Conservation (phyloP, 345 rosid genomes). For the Adansonia digitata region DNA sequence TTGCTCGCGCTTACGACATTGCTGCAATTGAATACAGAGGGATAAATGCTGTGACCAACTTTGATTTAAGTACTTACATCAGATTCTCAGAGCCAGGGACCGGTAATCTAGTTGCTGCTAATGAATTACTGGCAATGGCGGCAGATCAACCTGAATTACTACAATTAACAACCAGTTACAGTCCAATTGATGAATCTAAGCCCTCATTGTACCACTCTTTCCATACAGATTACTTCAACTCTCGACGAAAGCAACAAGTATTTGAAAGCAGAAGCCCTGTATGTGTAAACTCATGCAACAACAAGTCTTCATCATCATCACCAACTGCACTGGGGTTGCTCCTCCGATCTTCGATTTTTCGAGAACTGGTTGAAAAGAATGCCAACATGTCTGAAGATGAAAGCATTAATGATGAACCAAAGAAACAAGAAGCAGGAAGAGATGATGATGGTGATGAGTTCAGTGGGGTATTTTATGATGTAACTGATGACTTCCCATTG, state of each 20-base stretch:
- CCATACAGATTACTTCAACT: conserved; percentile 19
- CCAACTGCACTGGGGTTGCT: conserved; percentile 56
- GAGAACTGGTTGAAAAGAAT: conserved; percentile 54
- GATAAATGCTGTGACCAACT: conserved; percentile 46
- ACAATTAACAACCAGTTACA: conserved; percentile 12
- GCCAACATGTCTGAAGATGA: conserved; percentile 26
- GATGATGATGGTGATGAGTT: conserved; percentile 28
- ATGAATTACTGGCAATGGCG: conserved; percentile 16
- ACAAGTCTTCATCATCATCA: conserved; percentile 35
- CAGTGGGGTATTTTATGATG: conserved; percentile 32
- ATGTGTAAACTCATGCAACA: background rate
- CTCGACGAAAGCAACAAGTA: conserved; percentile 20
- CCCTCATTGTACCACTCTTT: conserved; percentile 20
- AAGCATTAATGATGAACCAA: conserved; percentile 5
- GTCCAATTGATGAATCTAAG: conserved; percentile 31
- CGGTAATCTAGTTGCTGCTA: conserved; percentile 16
- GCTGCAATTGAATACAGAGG: conserved; percentile 52
- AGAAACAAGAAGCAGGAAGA: conserved; percentile 3
- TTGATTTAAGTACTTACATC: conserved; percentile 46
- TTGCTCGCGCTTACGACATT: conserved; percentile 48
- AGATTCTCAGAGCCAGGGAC: conserved; percentile 47
- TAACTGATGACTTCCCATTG: conserved; percentile 27
- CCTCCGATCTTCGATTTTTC: conserved; percentile 47
- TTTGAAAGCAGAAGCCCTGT: conserved; percentile 14
- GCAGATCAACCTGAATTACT: conserved; percentile 11